These are phyloP conservation scores for Umbelopsis isabellina DNA, from an alignment of 192 early-diverging fungal genomes.

Conservation along the genomic window DNA sequence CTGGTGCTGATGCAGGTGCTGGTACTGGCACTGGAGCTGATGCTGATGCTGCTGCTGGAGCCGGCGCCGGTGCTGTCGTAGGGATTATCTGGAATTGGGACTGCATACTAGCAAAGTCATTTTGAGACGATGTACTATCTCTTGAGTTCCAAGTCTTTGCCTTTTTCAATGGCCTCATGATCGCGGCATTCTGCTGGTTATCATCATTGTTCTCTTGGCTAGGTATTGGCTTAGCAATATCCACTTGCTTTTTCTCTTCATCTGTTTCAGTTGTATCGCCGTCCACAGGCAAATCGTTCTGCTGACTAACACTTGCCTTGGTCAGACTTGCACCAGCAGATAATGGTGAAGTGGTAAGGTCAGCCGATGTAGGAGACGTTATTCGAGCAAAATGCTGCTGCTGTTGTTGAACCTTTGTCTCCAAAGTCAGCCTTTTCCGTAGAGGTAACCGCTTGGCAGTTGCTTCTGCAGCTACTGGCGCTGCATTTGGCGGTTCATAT, in stretches of 20 bases:
- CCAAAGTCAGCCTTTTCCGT: not conserved
- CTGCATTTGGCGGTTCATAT: not conserved
- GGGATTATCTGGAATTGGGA: not conserved
- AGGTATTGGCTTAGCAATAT: not conserved
- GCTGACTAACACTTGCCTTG: no score
- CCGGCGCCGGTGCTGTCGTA: not conserved
- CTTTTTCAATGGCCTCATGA: slow-evolving; percentile 11
- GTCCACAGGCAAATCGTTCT: not conserved
- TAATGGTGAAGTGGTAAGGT: no score
- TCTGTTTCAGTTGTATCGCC: slow-evolving; percentile 31
- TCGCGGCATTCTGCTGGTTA: not conserved
- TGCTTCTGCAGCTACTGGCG: not conserved
- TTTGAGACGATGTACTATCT: not conserved
- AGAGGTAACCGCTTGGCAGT: not conserved
- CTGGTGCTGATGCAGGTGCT: no score
- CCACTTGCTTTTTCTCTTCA: slow-evolving; percentile 8
- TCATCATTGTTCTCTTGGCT: not conserved
- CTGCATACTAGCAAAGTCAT: not conserved
- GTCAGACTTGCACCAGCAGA: no score
- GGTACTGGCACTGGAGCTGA: no score
- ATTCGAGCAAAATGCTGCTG: not conserved
- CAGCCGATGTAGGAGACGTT: no score
- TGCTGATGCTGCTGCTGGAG: not conserved
- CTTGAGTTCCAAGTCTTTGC: not conserved
- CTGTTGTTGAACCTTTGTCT: slow-evolving; percentile 1